A percentile compares a stretch with the other conserved stretches of the same genome.
Conservation (phyloP, 1,139 yeast species). For the Yamadazyma dushanensis region DNA sequence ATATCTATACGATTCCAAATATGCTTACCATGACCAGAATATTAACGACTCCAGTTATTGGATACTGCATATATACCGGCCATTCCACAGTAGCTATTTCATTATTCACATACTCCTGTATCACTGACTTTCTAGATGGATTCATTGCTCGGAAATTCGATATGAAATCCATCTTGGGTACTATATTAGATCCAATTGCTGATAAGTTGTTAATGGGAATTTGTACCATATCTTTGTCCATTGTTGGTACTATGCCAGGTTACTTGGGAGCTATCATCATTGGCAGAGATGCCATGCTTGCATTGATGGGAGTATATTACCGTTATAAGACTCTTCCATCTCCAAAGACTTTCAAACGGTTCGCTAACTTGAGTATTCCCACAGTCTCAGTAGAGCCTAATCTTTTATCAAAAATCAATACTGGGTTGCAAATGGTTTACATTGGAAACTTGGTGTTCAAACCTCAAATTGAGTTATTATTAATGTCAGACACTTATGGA, state of each 20-base stretch:
- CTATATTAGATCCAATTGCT: constrained; percentile 92
- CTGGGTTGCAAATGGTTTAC: constrained; percentile 89
- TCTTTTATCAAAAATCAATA: constrained; percentile 81
- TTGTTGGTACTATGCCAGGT: constrained; percentile 64
- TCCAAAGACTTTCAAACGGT: constrained; percentile 72
- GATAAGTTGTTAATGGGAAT: constrained; percentile 90
- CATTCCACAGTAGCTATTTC: constrained; percentile 64
- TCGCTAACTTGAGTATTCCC: constrained; percentile 69
- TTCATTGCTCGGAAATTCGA: constrained; percentile 80
- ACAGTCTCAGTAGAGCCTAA: constrained; percentile 91
- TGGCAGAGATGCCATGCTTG: constrained; percentile 81
- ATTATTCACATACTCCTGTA: constrained; percentile 78
- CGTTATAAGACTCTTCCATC: constrained; percentile 73
- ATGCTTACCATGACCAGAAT: constrained; percentile 78
- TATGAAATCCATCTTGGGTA: constrained; percentile 80
- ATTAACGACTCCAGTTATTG: constrained; percentile 77
- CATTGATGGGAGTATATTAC: constrained; percentile 71
- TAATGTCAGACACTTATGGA: constrained; percentile 18
- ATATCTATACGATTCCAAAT: constrained; percentile 82
- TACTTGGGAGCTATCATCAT: constrained; percentile 72
- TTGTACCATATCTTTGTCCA: constrained; percentile 75
- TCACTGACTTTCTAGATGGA: constrained; percentile 92
- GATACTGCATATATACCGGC: constrained; percentile 68
- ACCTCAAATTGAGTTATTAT: constrained; percentile 51
- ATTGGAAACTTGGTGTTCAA: constrained; percentile 72